Base-by-base conservation (phyloP, 2,329 filamentous ascomycete genomes). In the Thielaviopsis cerberus region DNA sequence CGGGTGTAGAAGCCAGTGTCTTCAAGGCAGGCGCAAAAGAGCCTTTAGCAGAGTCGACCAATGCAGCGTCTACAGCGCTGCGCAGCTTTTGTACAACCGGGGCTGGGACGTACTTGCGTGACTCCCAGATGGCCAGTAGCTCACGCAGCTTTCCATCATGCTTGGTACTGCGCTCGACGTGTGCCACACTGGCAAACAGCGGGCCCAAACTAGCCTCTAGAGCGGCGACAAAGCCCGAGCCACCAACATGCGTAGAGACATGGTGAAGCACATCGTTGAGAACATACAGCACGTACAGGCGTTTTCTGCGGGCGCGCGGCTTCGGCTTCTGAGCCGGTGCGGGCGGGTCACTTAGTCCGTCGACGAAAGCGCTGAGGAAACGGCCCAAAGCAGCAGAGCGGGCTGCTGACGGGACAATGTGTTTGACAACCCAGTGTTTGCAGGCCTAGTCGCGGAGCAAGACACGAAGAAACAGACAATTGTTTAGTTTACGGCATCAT, bases 371-470 rank as follows among this genome's bases (percentile, higher is more conserved):
- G 91, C 72, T 53, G 83, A 80, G 61, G 78, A 76, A 94, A 70
- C 88, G 90, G 64, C 80, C 85, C 63, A 94, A 72, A 50, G 83
- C 79, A 60, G 74, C 72, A 63, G 81, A 77, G 64, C 88, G 82
- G 63, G 77, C 73, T 59, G 78, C 69, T 61, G 88, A 92, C 59
- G 77, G 76, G 64, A 80, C 75, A 67, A 91, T 74, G 72, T 88
- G 80, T 65, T 78, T 77, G 67, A 89, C 71, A 66, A 91, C 83
- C 88, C 88, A 94, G 71, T 79, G 76, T 78, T 90, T 94, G 78
- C 86, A 90, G 76, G 81, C 86, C 89, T 94, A 80, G 52, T 72
- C 60, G 64, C 64, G 69, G 60, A 62, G 61, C 61, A 64, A 55
- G 62, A 61, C 61, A 61, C 64, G 60, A 65, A 65, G 30, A 58